Percentiles rank a stretch among this genome's conserved stretches.
Evolutionary conservation across 1,284 basidiomycete species (phyloP).

Genomic region (Irpex sp.): DNA sequence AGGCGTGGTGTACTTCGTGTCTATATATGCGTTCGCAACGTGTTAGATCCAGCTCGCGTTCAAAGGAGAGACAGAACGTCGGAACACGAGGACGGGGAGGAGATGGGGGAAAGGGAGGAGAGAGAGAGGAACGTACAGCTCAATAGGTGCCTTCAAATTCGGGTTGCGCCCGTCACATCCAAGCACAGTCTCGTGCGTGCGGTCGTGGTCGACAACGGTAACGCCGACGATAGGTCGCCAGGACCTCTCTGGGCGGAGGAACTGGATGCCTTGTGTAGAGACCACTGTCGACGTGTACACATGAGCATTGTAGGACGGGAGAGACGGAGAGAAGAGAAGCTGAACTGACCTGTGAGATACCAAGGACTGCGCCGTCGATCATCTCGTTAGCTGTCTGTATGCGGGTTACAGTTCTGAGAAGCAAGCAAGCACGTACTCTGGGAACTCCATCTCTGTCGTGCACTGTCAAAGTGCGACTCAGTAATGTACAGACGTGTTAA

Average conservation of each 20-base stretch:
- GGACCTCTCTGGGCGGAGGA: conserved; percentile 30
- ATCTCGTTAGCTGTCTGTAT: background rate
- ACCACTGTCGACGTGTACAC: conserved; percentile 18
- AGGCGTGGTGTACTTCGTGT: conserved; percentile 29
- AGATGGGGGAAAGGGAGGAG: too few species aligned
- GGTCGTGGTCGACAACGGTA: conserved; percentile 40
- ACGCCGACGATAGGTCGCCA: conserved; percentile 62
- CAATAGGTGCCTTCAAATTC: conserved; percentile 48
- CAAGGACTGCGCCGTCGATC: conserved; percentile 6
- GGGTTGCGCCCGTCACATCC: conserved; percentile 66
- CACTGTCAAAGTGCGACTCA: background rate
- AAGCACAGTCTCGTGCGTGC: conserved; percentile 47
- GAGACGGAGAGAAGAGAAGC: background rate
- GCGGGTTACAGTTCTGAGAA: background rate
- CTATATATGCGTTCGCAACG: conserved; percentile 23
- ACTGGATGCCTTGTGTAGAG: conserved; percentile 27
- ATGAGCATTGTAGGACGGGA: too few species aligned
- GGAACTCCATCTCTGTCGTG: background rate
- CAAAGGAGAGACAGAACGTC: too few species aligned
- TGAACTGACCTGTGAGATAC: conserved; percentile 10
- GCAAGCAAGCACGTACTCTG: background rate
- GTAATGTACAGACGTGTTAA: background rate
- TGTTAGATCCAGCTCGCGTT: background rate
- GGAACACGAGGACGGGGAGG: too few species aligned
- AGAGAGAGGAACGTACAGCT: conserved; percentile 37